phyloP scores from a whole-genome alignment of 305 asterid species.

The Fraxinus nigra region DNA sequence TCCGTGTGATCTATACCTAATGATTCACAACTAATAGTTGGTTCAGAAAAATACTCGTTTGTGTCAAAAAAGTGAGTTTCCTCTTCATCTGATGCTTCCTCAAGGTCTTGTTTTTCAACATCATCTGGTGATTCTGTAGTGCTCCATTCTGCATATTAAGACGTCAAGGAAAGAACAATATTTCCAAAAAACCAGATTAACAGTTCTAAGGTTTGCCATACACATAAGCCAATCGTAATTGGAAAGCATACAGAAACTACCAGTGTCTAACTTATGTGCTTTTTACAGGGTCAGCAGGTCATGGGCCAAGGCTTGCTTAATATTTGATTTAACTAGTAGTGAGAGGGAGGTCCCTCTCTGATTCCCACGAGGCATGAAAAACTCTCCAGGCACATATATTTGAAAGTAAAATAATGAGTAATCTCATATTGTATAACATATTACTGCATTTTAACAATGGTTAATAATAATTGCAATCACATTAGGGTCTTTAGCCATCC shows the following conservation, averaged over 20 bases:
- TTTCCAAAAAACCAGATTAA: background rate
- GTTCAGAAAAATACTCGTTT: conserved; percentile 56
- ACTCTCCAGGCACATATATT: background rate
- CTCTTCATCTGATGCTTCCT: conserved; percentile 87
- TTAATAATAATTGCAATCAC: background rate
- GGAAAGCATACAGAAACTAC: background rate
- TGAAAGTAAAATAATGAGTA: background rate
- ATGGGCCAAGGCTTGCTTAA: background rate
- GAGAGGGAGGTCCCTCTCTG: background rate
- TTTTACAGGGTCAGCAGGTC: background rate
- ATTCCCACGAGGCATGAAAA: background rate
- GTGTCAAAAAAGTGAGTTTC: conserved; percentile 73
- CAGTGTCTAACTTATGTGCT: background rate
- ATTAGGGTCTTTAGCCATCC: background rate
- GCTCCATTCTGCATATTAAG: conserved; percentile 67
- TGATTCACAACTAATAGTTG: conserved; percentile 32
- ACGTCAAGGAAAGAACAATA: conserved; percentile 17
- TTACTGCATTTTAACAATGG: background rate
- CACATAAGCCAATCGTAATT: background rate
- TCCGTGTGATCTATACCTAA: conserved; percentile 41
- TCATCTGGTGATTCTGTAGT: conserved; percentile 94
- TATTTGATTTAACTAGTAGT: background rate
- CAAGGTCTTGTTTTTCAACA: conserved; percentile 87
- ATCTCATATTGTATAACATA: background rate
- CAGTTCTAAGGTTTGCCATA: background rate